Conservation (phyloP, 441 rosid species). For the Biscutella laevigata region DNA sequence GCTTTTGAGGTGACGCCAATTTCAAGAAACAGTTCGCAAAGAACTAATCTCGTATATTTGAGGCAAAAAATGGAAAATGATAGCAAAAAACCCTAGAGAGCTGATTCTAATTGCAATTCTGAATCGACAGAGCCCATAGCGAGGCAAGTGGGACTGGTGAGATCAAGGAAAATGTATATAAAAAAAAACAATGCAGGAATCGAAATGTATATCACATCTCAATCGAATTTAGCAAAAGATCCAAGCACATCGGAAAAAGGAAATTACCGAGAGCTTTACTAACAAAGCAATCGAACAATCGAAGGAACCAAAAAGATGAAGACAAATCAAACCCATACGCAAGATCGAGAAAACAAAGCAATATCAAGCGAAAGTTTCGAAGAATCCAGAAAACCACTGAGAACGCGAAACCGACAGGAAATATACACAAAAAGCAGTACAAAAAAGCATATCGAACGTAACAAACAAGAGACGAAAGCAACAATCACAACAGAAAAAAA, state of each 20-base stretch:
- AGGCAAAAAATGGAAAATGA: not conserved
- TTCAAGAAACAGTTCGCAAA: not conserved
- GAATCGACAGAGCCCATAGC: slow-evolving; percentile 1
- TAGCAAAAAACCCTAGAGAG: not conserved
- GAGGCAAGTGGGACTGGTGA: slow-evolving; percentile 6
- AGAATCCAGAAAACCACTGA: slow-evolving; percentile 11
- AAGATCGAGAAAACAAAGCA: not conserved
- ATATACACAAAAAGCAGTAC: not conserved
- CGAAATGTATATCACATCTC: slow-evolving; percentile 10
- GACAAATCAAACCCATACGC: slow-evolving; percentile 12
- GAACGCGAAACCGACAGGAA: slow-evolving; percentile 10
- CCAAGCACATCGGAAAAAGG: too few species aligned
- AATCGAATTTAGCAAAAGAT: slow-evolving; percentile 4
- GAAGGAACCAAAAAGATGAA: not conserved
- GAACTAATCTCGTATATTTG: not conserved
- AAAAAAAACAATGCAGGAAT: slow-evolving; percentile 18
- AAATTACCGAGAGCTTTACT: too few species aligned
- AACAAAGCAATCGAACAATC: slow-evolving; percentile 17
- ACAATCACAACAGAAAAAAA: not conserved
- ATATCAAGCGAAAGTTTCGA: not conserved
- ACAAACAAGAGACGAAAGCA: slow-evolving; percentile 14
- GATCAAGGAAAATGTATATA: not conserved
- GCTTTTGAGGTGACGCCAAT: not conserved
- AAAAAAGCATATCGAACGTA: slow-evolving; percentile 7
- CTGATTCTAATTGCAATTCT: not conserved